A percentile compares a stretch with the other conserved stretches of the same genome.
phyloP scores from a whole-genome alignment of 495 filamentous ascomycete species.

The Bacidia rubella region DNA sequence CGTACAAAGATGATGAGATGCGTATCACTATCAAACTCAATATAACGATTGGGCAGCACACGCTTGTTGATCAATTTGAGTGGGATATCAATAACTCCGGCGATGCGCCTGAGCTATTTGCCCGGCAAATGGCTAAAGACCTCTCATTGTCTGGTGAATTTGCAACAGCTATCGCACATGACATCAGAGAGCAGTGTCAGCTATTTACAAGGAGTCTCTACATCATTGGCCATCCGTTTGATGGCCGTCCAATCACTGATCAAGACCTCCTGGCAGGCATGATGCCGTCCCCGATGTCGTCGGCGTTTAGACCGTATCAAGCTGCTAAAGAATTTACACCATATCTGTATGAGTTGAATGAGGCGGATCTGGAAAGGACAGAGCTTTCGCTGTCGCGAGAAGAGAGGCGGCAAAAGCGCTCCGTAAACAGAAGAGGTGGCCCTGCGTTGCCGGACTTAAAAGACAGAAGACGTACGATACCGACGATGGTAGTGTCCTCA shows the following conservation, averaged over 20 bases:
- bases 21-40: slow-evolving; percentile 88
- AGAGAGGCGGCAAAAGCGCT: slow-evolving; percentile 85
- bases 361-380: slow-evolving; percentile 77
- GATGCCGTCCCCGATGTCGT: slow-evolving; percentile 68
- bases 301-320: slow-evolving; percentile 76
- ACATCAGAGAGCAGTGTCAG: slow-evolving; percentile 88
- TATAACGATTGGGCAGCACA: slow-evolving; percentile 93
- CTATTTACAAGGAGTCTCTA: slow-evolving; percentile 89
- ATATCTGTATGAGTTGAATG: slow-evolving; percentile 84
- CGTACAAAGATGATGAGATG: slow-evolving; percentile 99
- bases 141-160: slow-evolving; percentile 93
- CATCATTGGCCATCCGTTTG: slow-evolving; percentile 84
- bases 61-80: slow-evolving; percentile 92
- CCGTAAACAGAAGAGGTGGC: slow-evolving; percentile 83
- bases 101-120: slow-evolving; percentile 92
- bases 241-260: slow-evolving; percentile 86
- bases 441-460: slow-evolving; percentile 93
- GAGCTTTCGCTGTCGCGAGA: slow-evolving; percentile 89
- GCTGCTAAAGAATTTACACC: slow-evolving; percentile 86
- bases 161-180: slow-evolving; percentile 92
- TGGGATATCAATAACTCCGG: slow-evolving; percentile 95
- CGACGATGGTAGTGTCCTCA: slow-evolving; percentile 79
- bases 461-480: slow-evolving; percentile 80
- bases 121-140: slow-evolving; percentile 72
- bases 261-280: slow-evolving; percentile 74